Evolutionary conservation across 345 rosid genomes (phyloP).

Genomic region (Raphanus raphanistrum): DNA sequence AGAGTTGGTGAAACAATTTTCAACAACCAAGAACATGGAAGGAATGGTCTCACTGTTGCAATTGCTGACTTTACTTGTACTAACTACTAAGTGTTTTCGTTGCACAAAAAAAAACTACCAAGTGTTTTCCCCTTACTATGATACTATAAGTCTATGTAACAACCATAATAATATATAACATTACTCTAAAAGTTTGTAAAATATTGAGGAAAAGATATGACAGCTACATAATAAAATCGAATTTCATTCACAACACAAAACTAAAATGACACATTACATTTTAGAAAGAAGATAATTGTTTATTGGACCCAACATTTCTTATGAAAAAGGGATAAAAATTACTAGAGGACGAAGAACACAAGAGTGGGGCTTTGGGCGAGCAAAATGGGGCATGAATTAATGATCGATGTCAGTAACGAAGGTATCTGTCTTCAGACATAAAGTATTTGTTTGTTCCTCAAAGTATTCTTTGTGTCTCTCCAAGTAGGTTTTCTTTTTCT

Average conservation of each 20-base stretch:
- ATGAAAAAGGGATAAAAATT: neutral
- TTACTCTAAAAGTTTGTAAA: neutral
- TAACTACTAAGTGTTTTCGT: neutral
- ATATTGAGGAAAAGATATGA: neutral
- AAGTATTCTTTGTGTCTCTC: conserved; percentile 24
- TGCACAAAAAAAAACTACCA: too few species aligned
- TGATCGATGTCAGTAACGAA: conserved; percentile 33
- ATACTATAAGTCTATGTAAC: neutral
- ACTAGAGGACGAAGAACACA: neutral
- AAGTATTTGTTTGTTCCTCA: conserved; percentile 15
- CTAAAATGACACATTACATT: neutral
- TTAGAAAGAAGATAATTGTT: neutral
- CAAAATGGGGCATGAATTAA: conserved; percentile 26
- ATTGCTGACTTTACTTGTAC: conserved; percentile 27
- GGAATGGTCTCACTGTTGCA: conserved; percentile 6
- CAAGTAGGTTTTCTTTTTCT: neutral
- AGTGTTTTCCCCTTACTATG: neutral
- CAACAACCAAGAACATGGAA: conserved; percentile 13
- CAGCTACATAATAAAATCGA: neutral
- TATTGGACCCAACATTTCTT: neutral
- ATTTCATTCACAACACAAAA: neutral
- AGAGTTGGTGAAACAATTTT: conserved; percentile 16
- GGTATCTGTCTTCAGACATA: conserved; percentile 32
- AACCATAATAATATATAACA: neutral
- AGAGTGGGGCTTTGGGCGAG: conserved; percentile 19